Evolutionary conservation across 2,329 filamentous ascomycete genomes (phyloP).

Genomic region (Fusarium sp.): DNA sequence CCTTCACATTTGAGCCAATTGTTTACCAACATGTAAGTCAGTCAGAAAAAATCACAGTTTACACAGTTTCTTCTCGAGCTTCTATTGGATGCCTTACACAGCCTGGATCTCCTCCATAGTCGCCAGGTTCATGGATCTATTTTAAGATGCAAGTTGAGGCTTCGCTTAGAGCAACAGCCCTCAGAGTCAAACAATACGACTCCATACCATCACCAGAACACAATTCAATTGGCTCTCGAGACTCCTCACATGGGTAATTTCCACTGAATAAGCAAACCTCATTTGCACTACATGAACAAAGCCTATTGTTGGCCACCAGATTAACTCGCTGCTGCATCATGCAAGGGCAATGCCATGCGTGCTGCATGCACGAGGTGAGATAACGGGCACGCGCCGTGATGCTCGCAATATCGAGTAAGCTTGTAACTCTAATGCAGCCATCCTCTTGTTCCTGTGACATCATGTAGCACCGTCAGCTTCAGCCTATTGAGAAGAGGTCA

Average conservation of each 20-base stretch:
- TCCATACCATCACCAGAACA: neutral
- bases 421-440: slow-evolving; percentile 1
- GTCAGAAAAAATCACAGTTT: neutral
- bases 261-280: neutral
- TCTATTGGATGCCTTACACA: neutral
- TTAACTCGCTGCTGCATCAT: neutral
- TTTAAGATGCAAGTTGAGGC: neutral
- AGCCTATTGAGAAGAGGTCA: neutral
- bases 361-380: neutral
- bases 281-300: neutral
- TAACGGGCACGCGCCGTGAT: neutral
- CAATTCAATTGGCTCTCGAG: neutral
- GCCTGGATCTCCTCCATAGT: neutral
- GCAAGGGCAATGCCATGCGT: neutral
- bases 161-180: neutral
- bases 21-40: neutral
- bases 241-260: neutral
- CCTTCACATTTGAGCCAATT: neutral
- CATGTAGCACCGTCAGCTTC: neutral
- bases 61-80: neutral
- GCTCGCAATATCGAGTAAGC: neutral
- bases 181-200: neutral
- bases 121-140: neutral
- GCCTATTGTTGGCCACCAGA: neutral
- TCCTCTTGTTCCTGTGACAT: neutral